Evolutionary conservation across 164 flowering plant species (phyloP).

Genomic region (Vitis rupestris): DNA sequence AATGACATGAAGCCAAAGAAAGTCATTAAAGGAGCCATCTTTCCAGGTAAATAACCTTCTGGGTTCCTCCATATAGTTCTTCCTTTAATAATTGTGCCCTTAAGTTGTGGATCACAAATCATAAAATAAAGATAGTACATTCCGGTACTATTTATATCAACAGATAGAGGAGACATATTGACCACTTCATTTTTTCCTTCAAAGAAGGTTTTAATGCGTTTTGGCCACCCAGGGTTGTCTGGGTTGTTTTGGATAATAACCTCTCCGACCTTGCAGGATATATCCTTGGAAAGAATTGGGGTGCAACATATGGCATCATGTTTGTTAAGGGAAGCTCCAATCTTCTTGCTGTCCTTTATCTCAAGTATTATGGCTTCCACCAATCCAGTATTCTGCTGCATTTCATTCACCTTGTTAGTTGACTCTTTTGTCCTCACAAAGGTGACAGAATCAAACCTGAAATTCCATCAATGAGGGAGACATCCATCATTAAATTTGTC

Average conservation of each 20-base stretch:
- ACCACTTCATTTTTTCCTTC: slow-evolving; percentile 44
- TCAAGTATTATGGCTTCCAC: slow-evolving; percentile 82
- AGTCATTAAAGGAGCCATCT: slow-evolving; percentile 80
- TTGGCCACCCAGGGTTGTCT: slow-evolving; percentile 63
- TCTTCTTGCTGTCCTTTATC: slow-evolving; percentile 65
- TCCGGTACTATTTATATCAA: slow-evolving; percentile 66
- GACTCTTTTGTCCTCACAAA: slow-evolving; percentile 66
- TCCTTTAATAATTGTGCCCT: slow-evolving; percentile 63
- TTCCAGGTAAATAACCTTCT: slow-evolving; percentile 84
- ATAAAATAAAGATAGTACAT: slow-evolving; percentile 83
- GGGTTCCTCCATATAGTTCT: slow-evolving; percentile 93
- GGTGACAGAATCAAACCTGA: slow-evolving; percentile 69
- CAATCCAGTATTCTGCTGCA: slow-evolving; percentile 65
- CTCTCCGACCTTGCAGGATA: slow-evolving; percentile 65
- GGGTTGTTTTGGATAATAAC: slow-evolving; percentile 54
- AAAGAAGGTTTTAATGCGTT: slow-evolving; percentile 55
- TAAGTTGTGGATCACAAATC: slow-evolving; percentile 67
- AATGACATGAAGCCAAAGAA: slow-evolving; percentile 80
- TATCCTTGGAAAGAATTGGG: slow-evolving; percentile 40
- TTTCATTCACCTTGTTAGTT: slow-evolving; percentile 36
- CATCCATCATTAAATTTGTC: too few relatives aligned
- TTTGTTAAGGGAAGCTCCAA: slow-evolving; percentile 59
- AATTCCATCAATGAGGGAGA: slow-evolving; percentile 8
- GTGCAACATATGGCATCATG: slow-evolving; percentile 61
- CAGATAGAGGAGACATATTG: slow-evolving; percentile 31